Conservation (phyloP, 768 basidiomycete genomes). For the Megacollybia marginata region DNA sequence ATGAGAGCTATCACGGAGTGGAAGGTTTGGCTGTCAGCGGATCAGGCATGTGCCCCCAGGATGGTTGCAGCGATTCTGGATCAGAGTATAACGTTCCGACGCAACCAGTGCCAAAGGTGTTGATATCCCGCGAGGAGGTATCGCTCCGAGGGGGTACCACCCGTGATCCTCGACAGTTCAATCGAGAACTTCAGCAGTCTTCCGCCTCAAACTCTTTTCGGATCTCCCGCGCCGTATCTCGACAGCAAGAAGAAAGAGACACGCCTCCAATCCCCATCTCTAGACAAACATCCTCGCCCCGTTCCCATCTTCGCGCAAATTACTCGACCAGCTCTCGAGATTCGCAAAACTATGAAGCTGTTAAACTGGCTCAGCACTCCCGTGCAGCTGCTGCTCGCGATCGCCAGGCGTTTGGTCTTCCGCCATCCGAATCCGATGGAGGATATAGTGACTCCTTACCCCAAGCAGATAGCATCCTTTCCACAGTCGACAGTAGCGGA, state of each 20-base stretch:
- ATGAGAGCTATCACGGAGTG: slow-evolving; percentile 22
- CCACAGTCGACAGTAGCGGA: slow-evolving; percentile 2
- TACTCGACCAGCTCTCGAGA: not conserved
- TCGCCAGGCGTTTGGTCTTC: slow-evolving; percentile 45
- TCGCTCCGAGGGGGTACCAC: not conserved
- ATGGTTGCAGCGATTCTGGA: slow-evolving; percentile 17
- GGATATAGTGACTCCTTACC: slow-evolving; percentile 13
- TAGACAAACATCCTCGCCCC: not conserved
- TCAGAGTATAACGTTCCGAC: slow-evolving; percentile 23
- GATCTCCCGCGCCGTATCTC: not conserved
- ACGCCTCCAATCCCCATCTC: not conserved
- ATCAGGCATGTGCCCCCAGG: slow-evolving; percentile 14
- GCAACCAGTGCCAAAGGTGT: not conserved
- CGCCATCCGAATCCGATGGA: slow-evolving; percentile 33
- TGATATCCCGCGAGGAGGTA: not conserved
- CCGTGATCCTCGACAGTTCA: not conserved
- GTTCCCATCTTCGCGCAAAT: not conserved
- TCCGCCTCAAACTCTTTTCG: not conserved
- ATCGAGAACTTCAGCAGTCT: not conserved
- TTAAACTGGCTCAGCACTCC: slow-evolving; percentile 14
- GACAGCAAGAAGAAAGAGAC: not conserved
- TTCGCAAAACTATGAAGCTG: slow-evolving; percentile 5
- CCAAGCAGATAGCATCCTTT: slow-evolving; percentile 20
- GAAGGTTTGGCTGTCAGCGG: slow-evolving; percentile 30
- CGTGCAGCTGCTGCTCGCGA: slow-evolving; percentile 35